Percentiles rank a stretch among this genome's conserved stretches.
These are phyloP conservation scores for Sabuloglossum arenarium DNA, from an alignment of 495 filamentous ascomycete species.

Conservation along the genomic window DNA sequence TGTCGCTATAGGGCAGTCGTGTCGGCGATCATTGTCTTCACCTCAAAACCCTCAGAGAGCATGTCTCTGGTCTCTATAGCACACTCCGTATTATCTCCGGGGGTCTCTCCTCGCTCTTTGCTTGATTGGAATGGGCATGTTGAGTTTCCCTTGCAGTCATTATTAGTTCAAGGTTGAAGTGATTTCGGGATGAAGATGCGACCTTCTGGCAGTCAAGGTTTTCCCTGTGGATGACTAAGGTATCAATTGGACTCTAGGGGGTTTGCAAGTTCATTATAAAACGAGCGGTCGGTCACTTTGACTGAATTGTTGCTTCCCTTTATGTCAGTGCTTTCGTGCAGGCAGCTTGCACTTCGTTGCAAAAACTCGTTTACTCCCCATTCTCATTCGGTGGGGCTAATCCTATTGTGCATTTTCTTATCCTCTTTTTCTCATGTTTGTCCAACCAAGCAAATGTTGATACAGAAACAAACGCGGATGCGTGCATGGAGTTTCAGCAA, in stretches of 20 bases:
- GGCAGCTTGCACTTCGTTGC: not conserved
- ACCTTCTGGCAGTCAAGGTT: not conserved
- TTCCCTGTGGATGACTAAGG: not conserved
- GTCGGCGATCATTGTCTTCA: not conserved
- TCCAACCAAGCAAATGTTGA: not conserved
- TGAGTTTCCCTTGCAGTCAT: not conserved
- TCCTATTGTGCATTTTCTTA: constrained; percentile 1
- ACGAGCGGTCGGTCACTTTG: not conserved
- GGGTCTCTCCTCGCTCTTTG: not conserved
- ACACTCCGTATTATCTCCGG: not conserved
- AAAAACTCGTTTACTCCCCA: not conserved
- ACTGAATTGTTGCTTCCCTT: not conserved
- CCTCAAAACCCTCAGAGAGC: not conserved
- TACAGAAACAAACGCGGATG: not conserved
- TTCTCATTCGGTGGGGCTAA: not conserved
- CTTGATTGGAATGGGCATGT: not conserved
- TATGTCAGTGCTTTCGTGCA: not conserved
- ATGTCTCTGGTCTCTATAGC: not conserved
- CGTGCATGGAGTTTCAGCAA: not conserved
- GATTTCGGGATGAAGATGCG: not conserved
- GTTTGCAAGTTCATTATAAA: not conserved
- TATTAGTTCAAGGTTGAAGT: not conserved
- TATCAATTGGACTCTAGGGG: not conserved
- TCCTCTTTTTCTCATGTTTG: not conserved
- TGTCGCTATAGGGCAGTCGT: not conserved